Conservation (phyloP, 2,329 filamentous ascomycete species). For the Coniochaeta sp. region DNA sequence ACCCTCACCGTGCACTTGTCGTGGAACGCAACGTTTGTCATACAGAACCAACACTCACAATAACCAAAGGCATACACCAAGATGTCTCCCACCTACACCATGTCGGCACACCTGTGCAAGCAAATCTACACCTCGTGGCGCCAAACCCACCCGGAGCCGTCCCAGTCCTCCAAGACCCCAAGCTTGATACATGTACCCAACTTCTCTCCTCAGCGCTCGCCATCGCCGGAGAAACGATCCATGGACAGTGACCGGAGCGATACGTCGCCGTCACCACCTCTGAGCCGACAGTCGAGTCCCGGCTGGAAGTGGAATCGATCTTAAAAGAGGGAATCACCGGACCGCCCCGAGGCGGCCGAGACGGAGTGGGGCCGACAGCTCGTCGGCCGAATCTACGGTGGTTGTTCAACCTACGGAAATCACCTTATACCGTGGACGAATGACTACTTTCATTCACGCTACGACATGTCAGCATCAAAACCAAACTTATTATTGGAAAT, state of each 20-base stretch:
- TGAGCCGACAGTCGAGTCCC: slow-evolving; percentile 14
- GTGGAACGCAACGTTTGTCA: not conserved
- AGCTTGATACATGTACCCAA: slow-evolving; percentile 15
- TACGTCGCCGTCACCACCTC: not conserved
- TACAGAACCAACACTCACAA: not conserved
- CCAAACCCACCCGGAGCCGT: slow-evolving; percentile 30
- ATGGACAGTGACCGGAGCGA: slow-evolving; percentile 39
- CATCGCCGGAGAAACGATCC: slow-evolving; percentile 36
- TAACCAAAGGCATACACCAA: slow-evolving; percentile 8
- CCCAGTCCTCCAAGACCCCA: slow-evolving; percentile 16
- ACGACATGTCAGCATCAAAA: not conserved
- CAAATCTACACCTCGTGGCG: slow-evolving; percentile 53
- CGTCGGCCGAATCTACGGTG: not conserved
- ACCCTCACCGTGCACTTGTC: not conserved
- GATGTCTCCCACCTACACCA: slow-evolving; percentile 54
- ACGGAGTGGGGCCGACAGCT: not conserved
- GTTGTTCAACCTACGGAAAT: no score
- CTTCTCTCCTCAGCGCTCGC: slow-evolving; percentile 24
- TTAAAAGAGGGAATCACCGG: not conserved
- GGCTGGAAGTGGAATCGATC: slow-evolving; percentile 22
- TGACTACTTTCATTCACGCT: not conserved
- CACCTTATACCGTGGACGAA: no score
- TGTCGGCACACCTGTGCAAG: slow-evolving; percentile 55
- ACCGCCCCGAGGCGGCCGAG: not conserved
- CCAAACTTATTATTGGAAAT: not conserved